A percentile compares a stretch with the other conserved stretches of the same genome.
Evolutionary conservation across 306 rosid genomes (phyloP).

Genomic region (Quercus ilex): DNA sequence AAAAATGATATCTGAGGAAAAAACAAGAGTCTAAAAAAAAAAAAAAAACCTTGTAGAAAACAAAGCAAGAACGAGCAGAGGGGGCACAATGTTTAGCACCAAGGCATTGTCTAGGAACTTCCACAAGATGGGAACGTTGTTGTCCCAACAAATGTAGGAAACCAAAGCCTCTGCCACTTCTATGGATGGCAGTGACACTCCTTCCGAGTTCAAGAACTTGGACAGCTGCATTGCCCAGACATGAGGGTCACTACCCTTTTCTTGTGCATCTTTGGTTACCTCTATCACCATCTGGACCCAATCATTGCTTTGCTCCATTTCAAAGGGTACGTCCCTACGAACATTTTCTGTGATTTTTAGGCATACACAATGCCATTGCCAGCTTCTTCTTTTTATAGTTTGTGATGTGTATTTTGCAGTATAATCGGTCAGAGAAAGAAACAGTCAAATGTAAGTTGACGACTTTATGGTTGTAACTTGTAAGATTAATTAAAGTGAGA

Average conservation of each 20-base stretch:
- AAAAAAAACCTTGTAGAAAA: slow-evolving; percentile 63
- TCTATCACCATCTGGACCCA: slow-evolving; percentile 41
- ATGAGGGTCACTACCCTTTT: slow-evolving; percentile 76
- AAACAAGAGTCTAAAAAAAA: too few relatives aligned
- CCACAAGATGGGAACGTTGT: slow-evolving; percentile 86
- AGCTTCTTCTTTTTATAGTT: not conserved
- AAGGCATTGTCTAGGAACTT: slow-evolving; percentile 89
- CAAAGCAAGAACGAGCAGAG: slow-evolving; percentile 79
- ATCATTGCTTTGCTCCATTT: too few relatives aligned
- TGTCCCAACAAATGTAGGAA: slow-evolving; percentile 88
- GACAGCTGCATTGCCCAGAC: slow-evolving; percentile 78
- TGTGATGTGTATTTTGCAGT: not conserved
- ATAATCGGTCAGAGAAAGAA: slow-evolving; percentile 1
- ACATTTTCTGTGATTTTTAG: too few relatives aligned
- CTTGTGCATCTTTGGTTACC: slow-evolving; percentile 76
- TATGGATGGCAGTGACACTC: slow-evolving; percentile 65
- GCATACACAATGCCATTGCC: too few relatives aligned
- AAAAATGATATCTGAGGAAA: too few relatives aligned
- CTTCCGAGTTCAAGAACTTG: slow-evolving; percentile 65
- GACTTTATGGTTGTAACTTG: not conserved
- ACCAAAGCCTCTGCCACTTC: slow-evolving; percentile 72
- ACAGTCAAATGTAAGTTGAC: not conserved
- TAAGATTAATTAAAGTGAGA: not conserved
- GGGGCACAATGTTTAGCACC: slow-evolving; percentile 65
- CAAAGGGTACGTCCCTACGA: too few relatives aligned